Conservation (phyloP, 2,329 filamentous ascomycete species). For the Fusarium illudens region DNA sequence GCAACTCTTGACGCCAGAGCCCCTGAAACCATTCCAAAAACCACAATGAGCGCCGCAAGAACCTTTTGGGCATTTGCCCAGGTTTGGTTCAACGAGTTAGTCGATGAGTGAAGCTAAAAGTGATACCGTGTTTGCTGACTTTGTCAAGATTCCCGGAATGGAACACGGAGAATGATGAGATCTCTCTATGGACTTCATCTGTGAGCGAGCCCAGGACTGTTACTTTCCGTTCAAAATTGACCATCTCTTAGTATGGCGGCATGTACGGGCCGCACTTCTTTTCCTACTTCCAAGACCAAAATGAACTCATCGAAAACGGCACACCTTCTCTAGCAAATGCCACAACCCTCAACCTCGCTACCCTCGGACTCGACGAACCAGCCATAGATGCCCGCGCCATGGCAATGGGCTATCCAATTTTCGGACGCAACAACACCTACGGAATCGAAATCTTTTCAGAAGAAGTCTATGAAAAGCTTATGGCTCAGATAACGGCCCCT, state of each 20-base stretch:
- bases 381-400: conserved; percentile 70
- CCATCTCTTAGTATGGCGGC: conserved; percentile 60
- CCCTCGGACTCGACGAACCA: conserved; percentile 73
- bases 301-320: conserved; percentile 48
- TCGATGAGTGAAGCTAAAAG: not conserved
- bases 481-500: conserved; percentile 17
- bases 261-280: conserved; percentile 72
- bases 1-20: conserved; percentile 20
- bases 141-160: conserved; percentile 61
- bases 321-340: conserved; percentile 46
- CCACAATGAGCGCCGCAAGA: conserved; percentile 60
- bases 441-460: conserved; percentile 64
- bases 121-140: not conserved
- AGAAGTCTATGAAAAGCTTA: conserved; percentile 41
- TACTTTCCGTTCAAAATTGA: not conserved
- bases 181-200: conserved; percentile 70
- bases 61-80: conserved; percentile 71
- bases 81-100: conserved; percentile 57
- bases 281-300: conserved; percentile 64
- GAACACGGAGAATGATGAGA: conserved; percentile 58
- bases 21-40: conserved; percentile 47
- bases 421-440: conserved; percentile 71
- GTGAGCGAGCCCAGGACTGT: conserved; percentile 35
- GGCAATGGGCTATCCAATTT: conserved; percentile 60
- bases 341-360: conserved; percentile 59